Conservation (phyloP, 306 rosid genomes). For the Corylus americana region DNA sequence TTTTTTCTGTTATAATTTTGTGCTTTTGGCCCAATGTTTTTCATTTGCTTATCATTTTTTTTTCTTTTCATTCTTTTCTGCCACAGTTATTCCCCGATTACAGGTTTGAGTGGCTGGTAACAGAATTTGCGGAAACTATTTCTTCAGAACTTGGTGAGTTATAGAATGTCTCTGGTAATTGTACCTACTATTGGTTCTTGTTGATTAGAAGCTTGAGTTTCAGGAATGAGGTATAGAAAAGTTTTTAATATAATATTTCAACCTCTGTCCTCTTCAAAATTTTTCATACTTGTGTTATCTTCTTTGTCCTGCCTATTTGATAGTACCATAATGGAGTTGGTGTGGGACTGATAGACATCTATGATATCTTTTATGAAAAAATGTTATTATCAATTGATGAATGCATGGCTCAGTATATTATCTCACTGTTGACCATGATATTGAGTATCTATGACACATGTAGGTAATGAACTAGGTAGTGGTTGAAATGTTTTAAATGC, state of each 20-base stretch:
- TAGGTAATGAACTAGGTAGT: background rate
- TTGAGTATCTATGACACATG: background rate
- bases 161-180: constrained; percentile 12
- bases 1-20: background rate
- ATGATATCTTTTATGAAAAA: background rate
- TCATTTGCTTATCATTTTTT: constrained; percentile 6
- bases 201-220: constrained; percentile 1
- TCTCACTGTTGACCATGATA: background rate
- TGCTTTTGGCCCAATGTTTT: constrained; percentile 2
- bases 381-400: background rate
- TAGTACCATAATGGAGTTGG: background rate
- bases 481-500: background rate
- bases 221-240: background rate
- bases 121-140: constrained; percentile 52
- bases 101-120: constrained; percentile 78
- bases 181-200: constrained; percentile 8
- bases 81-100: constrained; percentile 78
- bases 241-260: background rate
- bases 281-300: background rate
- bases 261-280: background rate
- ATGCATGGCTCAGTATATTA: background rate
- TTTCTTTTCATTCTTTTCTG: constrained; percentile 28
- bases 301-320: background rate
- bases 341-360: background rate
- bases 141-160: constrained; percentile 80